Evolutionary conservation across 208 protist species (phyloP).

Genomic region (Leishmania aethiopica): DNA sequence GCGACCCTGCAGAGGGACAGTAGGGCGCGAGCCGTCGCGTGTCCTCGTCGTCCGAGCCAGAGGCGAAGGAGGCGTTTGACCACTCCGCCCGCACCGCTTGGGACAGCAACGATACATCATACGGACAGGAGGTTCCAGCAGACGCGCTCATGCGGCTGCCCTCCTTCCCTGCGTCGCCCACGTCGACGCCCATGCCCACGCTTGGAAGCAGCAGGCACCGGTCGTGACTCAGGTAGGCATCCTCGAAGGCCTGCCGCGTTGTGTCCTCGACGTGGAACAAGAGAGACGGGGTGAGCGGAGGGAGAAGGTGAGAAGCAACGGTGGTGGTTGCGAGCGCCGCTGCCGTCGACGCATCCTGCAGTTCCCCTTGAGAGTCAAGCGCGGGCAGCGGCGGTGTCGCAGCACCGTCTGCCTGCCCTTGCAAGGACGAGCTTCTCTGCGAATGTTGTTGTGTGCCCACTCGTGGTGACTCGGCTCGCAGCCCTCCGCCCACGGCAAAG

Average conservation of each 20-base stretch:
- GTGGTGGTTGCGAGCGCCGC: not conserved
- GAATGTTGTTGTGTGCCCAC: not conserved
- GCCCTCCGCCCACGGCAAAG: not conserved
- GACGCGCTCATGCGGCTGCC: constrained; percentile 1
- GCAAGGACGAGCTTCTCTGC: not conserved
- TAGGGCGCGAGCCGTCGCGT: not conserved
- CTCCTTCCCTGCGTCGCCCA: constrained; percentile 8
- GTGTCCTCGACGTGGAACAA: constrained; percentile 66
- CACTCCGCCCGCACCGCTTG: constrained; percentile 38
- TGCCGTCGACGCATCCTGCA: not conserved
- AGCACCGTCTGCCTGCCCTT: not conserved
- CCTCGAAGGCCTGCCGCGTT: constrained; percentile 56
- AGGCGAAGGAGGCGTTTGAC: constrained; percentile 14
- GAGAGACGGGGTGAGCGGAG: constrained; percentile 35
- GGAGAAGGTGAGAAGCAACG: constrained; percentile 15
- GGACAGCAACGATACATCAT: constrained; percentile 37
- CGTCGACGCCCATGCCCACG: constrained; percentile 5
- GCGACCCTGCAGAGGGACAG: not conserved
- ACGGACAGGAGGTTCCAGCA: constrained; percentile 25
- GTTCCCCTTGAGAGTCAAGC: not conserved
- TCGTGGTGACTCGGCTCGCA: not conserved
- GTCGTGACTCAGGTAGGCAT: constrained; percentile 49
- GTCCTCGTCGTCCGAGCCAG: not conserved
- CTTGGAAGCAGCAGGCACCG: constrained; percentile 31
- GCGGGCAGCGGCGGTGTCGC: not conserved